Base-by-base conservation (phyloP, 2,329 filamentous ascomycete species). In the Aspergillus flavus region DNA sequence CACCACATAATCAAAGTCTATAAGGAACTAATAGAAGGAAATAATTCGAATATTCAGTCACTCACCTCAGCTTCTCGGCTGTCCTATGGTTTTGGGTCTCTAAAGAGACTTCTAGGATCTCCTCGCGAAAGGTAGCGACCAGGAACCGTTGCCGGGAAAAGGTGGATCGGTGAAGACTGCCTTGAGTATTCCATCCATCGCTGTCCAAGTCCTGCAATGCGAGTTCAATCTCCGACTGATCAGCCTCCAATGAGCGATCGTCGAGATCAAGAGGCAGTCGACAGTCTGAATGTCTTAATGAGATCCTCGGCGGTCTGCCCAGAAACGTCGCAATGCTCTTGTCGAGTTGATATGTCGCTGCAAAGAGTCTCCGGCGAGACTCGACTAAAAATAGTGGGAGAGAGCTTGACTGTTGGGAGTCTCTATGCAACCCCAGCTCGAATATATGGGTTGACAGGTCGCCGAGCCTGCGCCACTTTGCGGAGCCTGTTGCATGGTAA, bases 251-350 rank as follows among this genome's bases (percentile, higher is more conserved):
- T 4, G 63, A 64, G 19, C 68, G 64, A 28, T 74, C 71, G 16
- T 64, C 63, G 9, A 74, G 63, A 58, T 73, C 72, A 6, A 72
- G 66, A 2, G 72, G 71, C 26, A 68, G 63, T 16, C 58, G 57
- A 50, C 69, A 69, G 50, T 73, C 68, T 0, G 66, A 66, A 57
- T 73, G 68, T 21, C 72, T 65, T 56, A 60, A 61, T 21, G 71
- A 67, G 14, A 74, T 68, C 19, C 68, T 61, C 6, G 72, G 71
- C 9, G 72, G 72, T 19, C 72, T 66, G 1, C 73, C 72, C 5
- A 75, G 60, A 21, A 74, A 71, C 2, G 72, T 75, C 12, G 70
- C 71, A 12, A 75, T 64, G 26, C 61, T 70, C 62, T 75, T 75
- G 45, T 75, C 73, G 2, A 73, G 57, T 43, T 73, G 70, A 41